Conservation (phyloP, 2,329 filamentous ascomycete species). For the Apiospora rasikravindrae region DNA sequence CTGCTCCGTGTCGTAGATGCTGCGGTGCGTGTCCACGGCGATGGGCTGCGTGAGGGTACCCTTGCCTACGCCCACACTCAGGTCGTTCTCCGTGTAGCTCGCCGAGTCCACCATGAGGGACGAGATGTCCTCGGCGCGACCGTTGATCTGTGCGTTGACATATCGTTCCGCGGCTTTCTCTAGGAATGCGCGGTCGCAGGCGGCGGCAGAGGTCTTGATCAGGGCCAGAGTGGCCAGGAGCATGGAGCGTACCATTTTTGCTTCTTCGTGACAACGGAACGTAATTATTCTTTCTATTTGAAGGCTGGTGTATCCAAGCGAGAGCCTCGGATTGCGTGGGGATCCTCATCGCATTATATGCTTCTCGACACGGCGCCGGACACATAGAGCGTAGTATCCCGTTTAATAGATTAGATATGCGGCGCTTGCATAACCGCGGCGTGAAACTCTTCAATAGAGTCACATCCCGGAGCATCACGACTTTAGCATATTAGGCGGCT, state of each 20-base stretch:
- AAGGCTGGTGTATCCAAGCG: background rate
- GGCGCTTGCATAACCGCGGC: slow-evolving; percentile 8
- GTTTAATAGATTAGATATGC: background rate
- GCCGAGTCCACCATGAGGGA: slow-evolving; percentile 26
- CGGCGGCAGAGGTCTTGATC: slow-evolving; percentile 22
- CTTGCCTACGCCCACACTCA: slow-evolving; percentile 27
- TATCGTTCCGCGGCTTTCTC: slow-evolving; percentile 32
- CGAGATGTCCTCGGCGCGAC: slow-evolving; percentile 27
- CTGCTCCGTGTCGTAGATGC: slow-evolving; percentile 38
- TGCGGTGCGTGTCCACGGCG: slow-evolving; percentile 40
- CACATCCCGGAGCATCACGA: slow-evolving; percentile 3
- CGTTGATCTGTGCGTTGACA: slow-evolving; percentile 31
- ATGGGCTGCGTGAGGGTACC: slow-evolving; percentile 38
- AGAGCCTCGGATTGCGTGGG: background rate
- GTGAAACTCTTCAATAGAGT: background rate
- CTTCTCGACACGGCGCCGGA: background rate
- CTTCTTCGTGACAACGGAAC: background rate
- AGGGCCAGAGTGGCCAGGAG: slow-evolving; percentile 6
- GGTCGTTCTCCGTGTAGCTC: slow-evolving; percentile 42
- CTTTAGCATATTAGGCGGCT: slow-evolving; percentile 16
- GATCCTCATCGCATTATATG: background rate
- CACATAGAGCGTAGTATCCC: background rate
- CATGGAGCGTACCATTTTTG: background rate
- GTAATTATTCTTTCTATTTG: background rate
- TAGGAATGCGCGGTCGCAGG: slow-evolving; percentile 31